Percentiles rank a stretch among this genome's conserved stretches.
Evolutionary conservation across 371 early-diverging fungal genomes (phyloP).

Genomic region (Rhizopus arrhizus): DNA sequence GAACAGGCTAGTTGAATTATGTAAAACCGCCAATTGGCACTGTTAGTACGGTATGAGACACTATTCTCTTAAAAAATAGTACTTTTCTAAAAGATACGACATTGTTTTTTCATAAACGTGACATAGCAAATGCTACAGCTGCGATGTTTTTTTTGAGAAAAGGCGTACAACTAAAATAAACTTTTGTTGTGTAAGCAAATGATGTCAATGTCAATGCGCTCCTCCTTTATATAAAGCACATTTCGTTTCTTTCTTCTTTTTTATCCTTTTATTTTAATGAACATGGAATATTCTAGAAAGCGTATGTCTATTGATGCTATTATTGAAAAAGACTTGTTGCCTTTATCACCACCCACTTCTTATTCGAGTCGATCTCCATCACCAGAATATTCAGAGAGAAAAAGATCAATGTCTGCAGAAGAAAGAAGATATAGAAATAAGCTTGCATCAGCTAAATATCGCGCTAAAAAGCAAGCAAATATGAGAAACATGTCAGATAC

Average conservation of each 20-base stretch:
- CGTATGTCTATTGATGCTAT: conserved; percentile 39
- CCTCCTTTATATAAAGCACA: neutral
- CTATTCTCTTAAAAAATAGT: neutral
- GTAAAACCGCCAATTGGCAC: no score
- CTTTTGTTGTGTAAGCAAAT: neutral
- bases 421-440: conserved; percentile 28
- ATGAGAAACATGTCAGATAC: conserved; percentile 27
- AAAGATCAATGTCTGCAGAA: conserved; percentile 26
- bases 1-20: no score
- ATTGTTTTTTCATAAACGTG: no score
- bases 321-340: conserved; percentile 23
- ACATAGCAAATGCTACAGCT: no score
- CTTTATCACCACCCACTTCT: conserved; percentile 36
- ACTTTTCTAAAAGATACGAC: no score
- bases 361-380: conserved; percentile 25
- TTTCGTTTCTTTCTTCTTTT: conserved; percentile 13
- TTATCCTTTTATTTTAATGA: conserved; percentile 1
- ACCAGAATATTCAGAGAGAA: conserved; percentile 17
- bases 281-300: conserved; percentile 28
- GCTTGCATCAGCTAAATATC: conserved; percentile 32
- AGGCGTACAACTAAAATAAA: no score
- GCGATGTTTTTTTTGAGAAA: no score
- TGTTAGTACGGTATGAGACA: no score
- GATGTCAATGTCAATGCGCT: neutral
- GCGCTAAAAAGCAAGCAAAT: conserved; percentile 31